Percentiles rank a stretch among this genome's conserved stretches.
Evolutionary conservation across 345 rosid genomes (phyloP).

Genomic region (Physaria fendleri): DNA sequence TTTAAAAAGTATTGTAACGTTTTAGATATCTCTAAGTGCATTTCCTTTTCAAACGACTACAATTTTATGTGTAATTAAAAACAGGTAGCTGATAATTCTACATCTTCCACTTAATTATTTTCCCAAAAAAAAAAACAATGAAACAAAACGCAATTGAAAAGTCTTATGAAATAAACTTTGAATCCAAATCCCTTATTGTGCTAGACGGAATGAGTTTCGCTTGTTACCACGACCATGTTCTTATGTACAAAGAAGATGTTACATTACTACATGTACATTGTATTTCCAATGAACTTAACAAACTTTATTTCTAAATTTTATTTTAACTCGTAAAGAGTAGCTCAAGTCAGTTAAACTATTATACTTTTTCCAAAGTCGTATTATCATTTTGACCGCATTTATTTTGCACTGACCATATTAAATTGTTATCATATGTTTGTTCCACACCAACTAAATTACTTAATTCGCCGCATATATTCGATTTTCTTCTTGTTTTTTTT

Average conservation of each 20-base stretch:
- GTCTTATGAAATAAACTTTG: neutral
- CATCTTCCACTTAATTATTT: neutral
- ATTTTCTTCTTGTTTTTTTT: neutral
- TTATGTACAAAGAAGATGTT: too few species aligned
- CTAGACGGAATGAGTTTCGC: neutral
- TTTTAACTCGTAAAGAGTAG: neutral
- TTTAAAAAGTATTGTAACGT: slow-evolving; percentile 17
- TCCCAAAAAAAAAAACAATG: neutral
- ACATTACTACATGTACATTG: too few species aligned
- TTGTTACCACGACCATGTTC: neutral
- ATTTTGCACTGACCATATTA: neutral
- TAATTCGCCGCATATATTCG: slow-evolving; percentile 6
- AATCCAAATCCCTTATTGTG: neutral
- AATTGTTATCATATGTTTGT: slow-evolving; percentile 1
- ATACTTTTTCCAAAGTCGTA: neutral
- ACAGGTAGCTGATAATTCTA: neutral
- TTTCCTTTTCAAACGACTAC: slow-evolving; percentile 12
- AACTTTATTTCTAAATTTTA: too few species aligned
- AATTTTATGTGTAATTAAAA: slow-evolving; percentile 2
- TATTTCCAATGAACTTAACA: neutral
- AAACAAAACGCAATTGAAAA: neutral
- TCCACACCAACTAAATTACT: slow-evolving; percentile 9
- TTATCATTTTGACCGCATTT: neutral
- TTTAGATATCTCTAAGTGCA: slow-evolving; percentile 6
- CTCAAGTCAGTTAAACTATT: neutral